phyloP scores from a whole-genome alignment of 2,329 filamentous ascomycete genomes.

The Raffaelea arxii region DNA sequence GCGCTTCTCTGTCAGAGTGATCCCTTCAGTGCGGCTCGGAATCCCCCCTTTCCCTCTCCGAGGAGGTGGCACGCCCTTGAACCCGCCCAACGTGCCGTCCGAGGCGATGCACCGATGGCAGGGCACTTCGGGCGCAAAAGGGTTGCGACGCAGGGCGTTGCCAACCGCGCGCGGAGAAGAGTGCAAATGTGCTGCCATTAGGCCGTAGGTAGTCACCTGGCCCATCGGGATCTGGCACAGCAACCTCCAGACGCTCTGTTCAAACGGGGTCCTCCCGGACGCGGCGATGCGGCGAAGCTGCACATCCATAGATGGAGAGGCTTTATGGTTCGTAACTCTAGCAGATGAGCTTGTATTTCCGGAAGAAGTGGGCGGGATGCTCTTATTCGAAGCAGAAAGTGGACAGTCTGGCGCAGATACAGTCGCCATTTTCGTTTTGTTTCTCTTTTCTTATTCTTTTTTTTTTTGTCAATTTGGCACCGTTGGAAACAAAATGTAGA shows the following conservation, averaged over 20 bases:
- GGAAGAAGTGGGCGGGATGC: no score
- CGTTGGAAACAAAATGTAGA: no score
- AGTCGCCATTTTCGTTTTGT: no score
- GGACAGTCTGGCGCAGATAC: no score
- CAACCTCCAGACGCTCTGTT: constrained; percentile 57
- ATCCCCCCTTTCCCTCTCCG: constrained; percentile 50
- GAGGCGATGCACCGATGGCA: constrained; percentile 74
- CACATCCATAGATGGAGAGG: constrained; percentile 19
- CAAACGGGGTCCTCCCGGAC: constrained; percentile 39
- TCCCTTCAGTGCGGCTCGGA: constrained; percentile 49
- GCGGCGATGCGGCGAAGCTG: constrained; percentile 35
- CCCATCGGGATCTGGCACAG: constrained; percentile 71
- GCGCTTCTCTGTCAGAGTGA: constrained; percentile 55
- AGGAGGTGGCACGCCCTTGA: constrained; percentile 56
- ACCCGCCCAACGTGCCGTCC: constrained; percentile 61
- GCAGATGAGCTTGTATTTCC: no score
- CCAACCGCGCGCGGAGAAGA: constrained; percentile 71
- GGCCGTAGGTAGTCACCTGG: constrained; percentile 66
- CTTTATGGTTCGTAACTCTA: no score
- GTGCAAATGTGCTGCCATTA: constrained; percentile 55
- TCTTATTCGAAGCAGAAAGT: no score
- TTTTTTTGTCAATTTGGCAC: no score
- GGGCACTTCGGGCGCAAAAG: constrained; percentile 72
- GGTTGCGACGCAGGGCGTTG: constrained; percentile 67
- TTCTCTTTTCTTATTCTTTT: no score